Conservation (phyloP, 2,329 filamentous ascomycete genomes). For the Gliomastix tumulicola region DNA sequence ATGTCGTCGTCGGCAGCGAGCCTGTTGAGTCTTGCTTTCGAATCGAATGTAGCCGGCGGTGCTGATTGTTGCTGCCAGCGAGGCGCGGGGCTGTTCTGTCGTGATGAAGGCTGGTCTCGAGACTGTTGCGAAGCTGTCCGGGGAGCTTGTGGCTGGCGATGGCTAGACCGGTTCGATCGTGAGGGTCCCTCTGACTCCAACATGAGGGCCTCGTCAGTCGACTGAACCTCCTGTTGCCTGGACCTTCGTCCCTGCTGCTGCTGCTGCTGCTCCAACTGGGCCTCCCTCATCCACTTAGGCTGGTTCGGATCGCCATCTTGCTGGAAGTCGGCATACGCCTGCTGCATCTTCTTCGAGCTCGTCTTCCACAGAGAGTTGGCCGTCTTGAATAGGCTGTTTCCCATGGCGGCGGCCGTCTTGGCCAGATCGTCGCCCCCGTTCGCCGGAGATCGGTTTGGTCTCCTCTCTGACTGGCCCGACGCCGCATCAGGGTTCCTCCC, state of each 20-base stretch:
- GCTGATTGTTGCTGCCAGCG: slow-evolving; percentile 50
- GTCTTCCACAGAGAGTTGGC: slow-evolving; percentile 95
- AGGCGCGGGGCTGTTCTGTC: slow-evolving; percentile 39
- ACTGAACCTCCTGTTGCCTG: slow-evolving; percentile 8
- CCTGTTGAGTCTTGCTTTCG: slow-evolving; percentile 56
- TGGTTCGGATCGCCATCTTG: slow-evolving; percentile 65
- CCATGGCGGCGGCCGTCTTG: slow-evolving; percentile 75
- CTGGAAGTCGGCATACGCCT: slow-evolving; percentile 82
- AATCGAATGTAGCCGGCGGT: slow-evolving; percentile 26
- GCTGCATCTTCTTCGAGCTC: slow-evolving; percentile 85
- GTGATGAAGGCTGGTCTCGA: slow-evolving; percentile 36
- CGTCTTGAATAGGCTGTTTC: slow-evolving; percentile 81
- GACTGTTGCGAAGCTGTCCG: slow-evolving; percentile 21
- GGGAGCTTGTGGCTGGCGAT: slow-evolving; percentile 8
- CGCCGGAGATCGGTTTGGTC: slow-evolving; percentile 49
- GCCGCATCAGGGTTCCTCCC: slow-evolving; percentile 39
- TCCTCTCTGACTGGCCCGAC: slow-evolving; percentile 15
- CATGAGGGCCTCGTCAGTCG: slow-evolving; percentile 72
- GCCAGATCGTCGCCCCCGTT: slow-evolving; percentile 61
- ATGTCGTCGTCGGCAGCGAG: slow-evolving; percentile 75
- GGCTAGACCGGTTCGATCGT: slow-evolving; percentile 23
- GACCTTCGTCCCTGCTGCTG: neutral
- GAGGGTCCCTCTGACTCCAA: slow-evolving; percentile 60
- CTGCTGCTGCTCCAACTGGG: slow-evolving; percentile 35
- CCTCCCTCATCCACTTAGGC: slow-evolving; percentile 92